phyloP scores from a whole-genome alignment of 1,139 yeast species.

The Kluyveromyces sp. region DNA sequence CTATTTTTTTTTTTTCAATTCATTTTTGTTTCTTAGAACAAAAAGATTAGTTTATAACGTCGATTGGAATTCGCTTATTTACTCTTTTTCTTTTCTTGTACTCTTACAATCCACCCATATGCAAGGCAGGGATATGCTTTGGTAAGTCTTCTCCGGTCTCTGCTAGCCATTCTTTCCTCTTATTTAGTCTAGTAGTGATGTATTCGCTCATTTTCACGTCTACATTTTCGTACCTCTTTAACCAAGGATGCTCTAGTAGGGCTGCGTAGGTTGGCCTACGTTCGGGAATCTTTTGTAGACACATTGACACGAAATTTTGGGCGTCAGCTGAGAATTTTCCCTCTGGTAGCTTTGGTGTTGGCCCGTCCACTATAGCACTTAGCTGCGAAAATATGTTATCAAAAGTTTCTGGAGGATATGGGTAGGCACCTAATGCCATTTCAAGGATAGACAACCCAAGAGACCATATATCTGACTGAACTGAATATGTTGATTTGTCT shows the following conservation, averaged over 20 bases:
- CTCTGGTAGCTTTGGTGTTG: slow-evolving; percentile 69
- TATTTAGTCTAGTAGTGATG: slow-evolving; percentile 30
- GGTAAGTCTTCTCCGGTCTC: slow-evolving; percentile 25
- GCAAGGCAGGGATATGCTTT: slow-evolving; percentile 28
- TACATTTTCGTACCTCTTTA: slow-evolving; percentile 41
- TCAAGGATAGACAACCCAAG: slow-evolving; percentile 84
- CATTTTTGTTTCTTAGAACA: background rate
- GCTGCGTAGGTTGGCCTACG: slow-evolving; percentile 76
- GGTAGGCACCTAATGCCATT: slow-evolving; percentile 84
- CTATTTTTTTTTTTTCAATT: too few species aligned
- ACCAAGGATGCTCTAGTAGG: slow-evolving; percentile 78
- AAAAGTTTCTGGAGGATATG: slow-evolving; percentile 91
- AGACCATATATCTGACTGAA: slow-evolving; percentile 95
- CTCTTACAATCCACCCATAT: slow-evolving; percentile 29
- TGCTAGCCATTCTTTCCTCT: slow-evolving; percentile 21
- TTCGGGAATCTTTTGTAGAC: slow-evolving; percentile 75
- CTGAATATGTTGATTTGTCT: slow-evolving; percentile 78
- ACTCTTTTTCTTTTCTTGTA: background rate
- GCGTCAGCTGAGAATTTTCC: slow-evolving; percentile 65
- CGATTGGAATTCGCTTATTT: background rate
- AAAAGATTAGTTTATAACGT: background rate
- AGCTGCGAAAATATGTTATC: slow-evolving; percentile 86
- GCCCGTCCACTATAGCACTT: slow-evolving; percentile 94
- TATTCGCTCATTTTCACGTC: slow-evolving; percentile 33
- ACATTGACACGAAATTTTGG: slow-evolving; percentile 66